phyloP scores from a whole-genome alignment of 2,329 filamentous ascomycete species.

The Metarhizium robertsii region DNA sequence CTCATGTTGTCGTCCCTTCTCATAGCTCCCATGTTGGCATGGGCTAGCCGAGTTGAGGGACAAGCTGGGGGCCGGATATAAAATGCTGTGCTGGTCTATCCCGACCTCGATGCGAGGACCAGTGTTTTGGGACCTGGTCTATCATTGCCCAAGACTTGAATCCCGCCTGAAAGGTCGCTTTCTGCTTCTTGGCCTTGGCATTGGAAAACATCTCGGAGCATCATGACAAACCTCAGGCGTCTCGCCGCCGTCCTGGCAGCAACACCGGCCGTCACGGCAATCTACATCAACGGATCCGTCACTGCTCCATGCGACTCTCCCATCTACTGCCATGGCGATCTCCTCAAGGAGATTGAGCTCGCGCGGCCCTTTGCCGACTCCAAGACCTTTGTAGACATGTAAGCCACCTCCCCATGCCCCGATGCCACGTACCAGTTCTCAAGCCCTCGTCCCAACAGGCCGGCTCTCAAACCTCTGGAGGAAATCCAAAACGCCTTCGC shows the following conservation, averaged over 20 bases:
- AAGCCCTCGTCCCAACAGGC: constrained; percentile 27
- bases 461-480: constrained; percentile 47
- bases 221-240: constrained; percentile 17
- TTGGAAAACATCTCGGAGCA: not conserved
- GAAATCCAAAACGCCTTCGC: constrained; percentile 54
- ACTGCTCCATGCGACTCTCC: constrained; percentile 58
- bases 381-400: constrained; percentile 65
- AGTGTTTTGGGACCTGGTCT: too few species aligned
- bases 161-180: not conserved
- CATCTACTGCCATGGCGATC: constrained; percentile 57
- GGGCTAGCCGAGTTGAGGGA: too few species aligned
- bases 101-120: too few species aligned
- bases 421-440: not conserved
- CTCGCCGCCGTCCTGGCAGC: constrained; percentile 18
- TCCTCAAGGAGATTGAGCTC: constrained; percentile 53
- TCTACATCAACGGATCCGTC: constrained; percentile 52
- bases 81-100: not conserved
- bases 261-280: constrained; percentile 24
- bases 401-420: constrained; percentile 15
- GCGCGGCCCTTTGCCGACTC: constrained; percentile 56
- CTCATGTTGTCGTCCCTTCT: not conserved
- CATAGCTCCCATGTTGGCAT: too few species aligned
- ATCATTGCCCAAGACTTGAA: not conserved
- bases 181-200: too few species aligned
- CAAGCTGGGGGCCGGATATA: not conserved